phyloP scores from a whole-genome alignment of 768 basidiomycete genomes.

The Auriscalpium vulgare region DNA sequence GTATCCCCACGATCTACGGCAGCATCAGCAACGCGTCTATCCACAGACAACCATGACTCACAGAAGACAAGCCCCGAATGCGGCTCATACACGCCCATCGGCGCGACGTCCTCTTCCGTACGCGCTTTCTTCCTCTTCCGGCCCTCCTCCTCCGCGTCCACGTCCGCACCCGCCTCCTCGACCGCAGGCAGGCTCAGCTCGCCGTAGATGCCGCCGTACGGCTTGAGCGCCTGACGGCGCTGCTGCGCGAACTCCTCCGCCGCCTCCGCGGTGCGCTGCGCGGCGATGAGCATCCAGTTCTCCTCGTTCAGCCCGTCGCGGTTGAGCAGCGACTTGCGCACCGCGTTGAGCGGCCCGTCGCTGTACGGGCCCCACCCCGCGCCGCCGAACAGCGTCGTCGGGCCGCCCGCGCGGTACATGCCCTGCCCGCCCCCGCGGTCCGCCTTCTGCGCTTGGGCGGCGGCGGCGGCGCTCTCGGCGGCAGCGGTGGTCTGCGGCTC shows the following conservation, averaged over 20 bases:
- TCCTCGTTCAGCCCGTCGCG: slow-evolving; percentile 80
- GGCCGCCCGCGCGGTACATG: slow-evolving; percentile 85
- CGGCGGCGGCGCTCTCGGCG: slow-evolving; percentile 34
- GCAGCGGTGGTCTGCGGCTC: slow-evolving; percentile 51
- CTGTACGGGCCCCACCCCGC: slow-evolving; percentile 83
- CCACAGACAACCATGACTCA: slow-evolving; percentile 29
- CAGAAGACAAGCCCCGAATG: slow-evolving; percentile 72
- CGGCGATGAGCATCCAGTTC: slow-evolving; percentile 88
- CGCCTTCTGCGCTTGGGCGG: slow-evolving; percentile 27
- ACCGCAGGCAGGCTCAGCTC: slow-evolving; percentile 12
- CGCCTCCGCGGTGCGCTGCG: slow-evolving; percentile 53
- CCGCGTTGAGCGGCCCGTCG: slow-evolving; percentile 78
- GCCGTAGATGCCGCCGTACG: slow-evolving; percentile 41
- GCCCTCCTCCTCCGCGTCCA: slow-evolving; percentile 20
- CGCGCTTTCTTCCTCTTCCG: slow-evolving; percentile 12
- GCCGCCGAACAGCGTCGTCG: slow-evolving; percentile 86
- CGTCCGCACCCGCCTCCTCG: slow-evolving; percentile 24
- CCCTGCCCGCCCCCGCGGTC: slow-evolving; percentile 52
- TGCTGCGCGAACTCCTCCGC: slow-evolving; percentile 57
- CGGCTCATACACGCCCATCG: slow-evolving; percentile 74
- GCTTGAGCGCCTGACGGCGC: slow-evolving; percentile 45
- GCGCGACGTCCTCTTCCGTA: slow-evolving; percentile 25
- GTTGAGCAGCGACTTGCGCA: slow-evolving; percentile 69
- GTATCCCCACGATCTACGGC: slow-evolving; percentile 63
- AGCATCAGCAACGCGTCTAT: not conserved